phyloP scores from a whole-genome alignment of 192 early-diverging fungal species.

The Coemansia biformis region DNA sequence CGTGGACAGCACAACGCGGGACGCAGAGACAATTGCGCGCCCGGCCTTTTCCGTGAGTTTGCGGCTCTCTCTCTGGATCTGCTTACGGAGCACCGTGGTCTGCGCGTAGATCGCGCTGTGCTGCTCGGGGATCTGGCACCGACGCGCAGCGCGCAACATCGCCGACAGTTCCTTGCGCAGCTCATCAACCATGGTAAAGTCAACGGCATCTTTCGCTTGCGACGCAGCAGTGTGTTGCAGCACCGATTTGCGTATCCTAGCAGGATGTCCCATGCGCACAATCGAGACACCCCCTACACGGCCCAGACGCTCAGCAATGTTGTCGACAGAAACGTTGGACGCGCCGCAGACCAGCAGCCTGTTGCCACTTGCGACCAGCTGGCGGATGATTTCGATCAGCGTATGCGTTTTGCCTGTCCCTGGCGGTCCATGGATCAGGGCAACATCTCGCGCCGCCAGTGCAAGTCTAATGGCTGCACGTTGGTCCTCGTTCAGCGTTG shows the following conservation, averaged over 20 bases:
- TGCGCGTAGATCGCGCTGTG: constrained; percentile 57
- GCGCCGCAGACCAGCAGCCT: constrained; percentile 83
- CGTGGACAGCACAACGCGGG: constrained; percentile 71
- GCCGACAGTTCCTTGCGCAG: constrained; percentile 71
- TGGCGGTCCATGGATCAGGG: constrained; percentile 80
- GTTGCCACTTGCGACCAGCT: constrained; percentile 56
- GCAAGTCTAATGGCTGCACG: constrained; percentile 60
- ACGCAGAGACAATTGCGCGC: too few relatives aligned
- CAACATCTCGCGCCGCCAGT: constrained; percentile 57
- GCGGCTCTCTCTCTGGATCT: constrained; percentile 59
- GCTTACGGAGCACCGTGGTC: constrained; percentile 65
- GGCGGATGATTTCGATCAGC: constrained; percentile 82
- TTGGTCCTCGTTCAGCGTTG: constrained; percentile 65
- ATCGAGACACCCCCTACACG: constrained; percentile 50
- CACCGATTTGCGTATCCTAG: constrained; percentile 65
- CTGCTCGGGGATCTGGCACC: constrained; percentile 60
- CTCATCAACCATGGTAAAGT: constrained; percentile 66
- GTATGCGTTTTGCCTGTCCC: constrained; percentile 89
- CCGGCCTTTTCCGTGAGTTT: too few relatives aligned
- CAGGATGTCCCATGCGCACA: constrained; percentile 83
- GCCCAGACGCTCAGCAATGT: constrained; percentile 74
- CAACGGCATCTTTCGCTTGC: constrained; percentile 59
- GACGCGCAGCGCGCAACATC: constrained; percentile 54
- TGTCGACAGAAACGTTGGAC: constrained; percentile 85
- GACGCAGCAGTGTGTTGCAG: constrained; percentile 65